Base-by-base conservation (phyloP, 2,329 filamentous ascomycete genomes). In the Epichloe festucae region DNA sequence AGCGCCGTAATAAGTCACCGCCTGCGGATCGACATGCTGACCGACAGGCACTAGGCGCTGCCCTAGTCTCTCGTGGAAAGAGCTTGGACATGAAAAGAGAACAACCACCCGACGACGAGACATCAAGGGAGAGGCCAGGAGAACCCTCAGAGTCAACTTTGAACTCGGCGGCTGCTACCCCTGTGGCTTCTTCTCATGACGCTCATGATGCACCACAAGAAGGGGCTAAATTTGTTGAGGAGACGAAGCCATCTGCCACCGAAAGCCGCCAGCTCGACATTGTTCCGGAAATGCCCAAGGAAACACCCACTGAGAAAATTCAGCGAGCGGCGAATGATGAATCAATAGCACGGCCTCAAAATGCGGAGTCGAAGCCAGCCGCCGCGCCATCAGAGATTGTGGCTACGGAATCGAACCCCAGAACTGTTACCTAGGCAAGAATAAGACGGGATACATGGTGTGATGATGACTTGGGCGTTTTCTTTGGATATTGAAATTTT, bases 1-100 rank as follows among this genome's bases (percentile, higher is more conserved):
- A 76, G 46, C 70, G 75, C 57, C 71, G 78, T 48, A 74, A 73
- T 58, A 80, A 79, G 62, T 80, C 77, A 8, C 78, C 78, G 3
- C 74, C 77, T 2, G 67, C 67, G 2, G 67, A 66, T 7, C 34
- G 49, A 21, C 19, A 46, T 38, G 43, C 60, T 27, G 66, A 68
- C 27, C 61, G 58, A n/a, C 58, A 62, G 19, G 57, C 53, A 3
- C 48, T 61, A 34, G 61, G 60, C 15, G 58, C 62, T 4, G 61
- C 56, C 49, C 57, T 70, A 34, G 47, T 71, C 3, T 56, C 65
- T 14, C 64, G 72, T n/a, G 71, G 69, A 3, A 77, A 70, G 64
- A 78, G 73, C 55, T 53, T 73, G 27, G 75, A 78, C 46, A 61
- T 71, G 17, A 75, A 70, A 57, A 68, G 70, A 39, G 68, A 73